These are phyloP conservation scores for Huntiella decipiens DNA, from an alignment of 2,329 filamentous ascomycete genomes.

Conservation along the genomic window DNA sequence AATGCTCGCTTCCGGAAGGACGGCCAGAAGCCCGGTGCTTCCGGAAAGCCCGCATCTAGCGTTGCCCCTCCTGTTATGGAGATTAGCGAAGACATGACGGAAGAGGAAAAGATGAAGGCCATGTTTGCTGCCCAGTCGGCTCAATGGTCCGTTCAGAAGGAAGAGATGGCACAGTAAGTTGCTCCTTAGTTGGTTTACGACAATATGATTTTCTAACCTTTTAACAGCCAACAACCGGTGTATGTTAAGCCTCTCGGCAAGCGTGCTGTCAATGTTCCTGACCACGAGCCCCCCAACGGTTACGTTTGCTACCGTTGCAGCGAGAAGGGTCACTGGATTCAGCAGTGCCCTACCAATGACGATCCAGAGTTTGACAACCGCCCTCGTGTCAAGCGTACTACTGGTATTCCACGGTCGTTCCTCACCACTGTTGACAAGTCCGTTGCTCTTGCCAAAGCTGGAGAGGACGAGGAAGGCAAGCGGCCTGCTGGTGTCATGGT, in stretches of 20 bases:
- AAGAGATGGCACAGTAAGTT: conserved; percentile 68
- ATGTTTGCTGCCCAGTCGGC: conserved; percentile 81
- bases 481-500: conserved; percentile 86
- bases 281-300: conserved; percentile 79
- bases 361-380: conserved; percentile 90
- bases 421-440: conserved; percentile 91
- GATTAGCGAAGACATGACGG: conserved; percentile 65
- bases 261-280: conserved; percentile 57
- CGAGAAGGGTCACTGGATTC: conserved; percentile 98
- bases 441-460: conserved; percentile 51
- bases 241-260: conserved; percentile 39
- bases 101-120: conserved; percentile 83
- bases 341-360: conserved; percentile 94
- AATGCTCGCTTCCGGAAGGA: conserved; percentile 11
- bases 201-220: conserved; percentile 17
- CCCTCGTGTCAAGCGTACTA: conserved; percentile 85
- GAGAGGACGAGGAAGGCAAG: conserved; percentile 60
- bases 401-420: conserved; percentile 88
- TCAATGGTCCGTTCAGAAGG: conserved; percentile 83
- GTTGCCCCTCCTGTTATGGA: conserved; percentile 34
- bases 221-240: conserved; percentile 39
- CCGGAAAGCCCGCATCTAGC: conserved; percentile 48
- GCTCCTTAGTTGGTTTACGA: too few species aligned
- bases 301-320: conserved; percentile 95
- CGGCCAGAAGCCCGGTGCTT: conserved; percentile 62